Percentiles rank a stretch among this genome's conserved stretches.
Conservation (phyloP, 1,139 yeast species). For the Candida tunisiensis region DNA sequence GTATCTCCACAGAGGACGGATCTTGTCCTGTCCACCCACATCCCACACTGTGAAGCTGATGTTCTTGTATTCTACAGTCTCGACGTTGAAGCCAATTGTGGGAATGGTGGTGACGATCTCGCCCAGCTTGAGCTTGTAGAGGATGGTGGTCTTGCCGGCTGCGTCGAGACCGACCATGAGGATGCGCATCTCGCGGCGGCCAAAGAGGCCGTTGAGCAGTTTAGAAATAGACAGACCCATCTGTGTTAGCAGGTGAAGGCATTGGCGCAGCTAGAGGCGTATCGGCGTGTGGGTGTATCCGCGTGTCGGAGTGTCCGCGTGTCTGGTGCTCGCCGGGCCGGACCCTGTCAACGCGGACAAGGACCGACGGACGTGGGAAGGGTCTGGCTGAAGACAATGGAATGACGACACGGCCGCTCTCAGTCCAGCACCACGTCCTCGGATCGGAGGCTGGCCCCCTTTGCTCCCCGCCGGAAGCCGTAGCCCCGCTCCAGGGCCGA, state of each 20-base stretch:
- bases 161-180: slow-evolving; percentile 91
- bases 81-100: slow-evolving; percentile 88
- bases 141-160: slow-evolving; percentile 84
- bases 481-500: too few relatives aligned
- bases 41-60: slow-evolving; percentile 93
- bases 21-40: slow-evolving; percentile 96
- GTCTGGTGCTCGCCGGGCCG: too few relatives aligned
- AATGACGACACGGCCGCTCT: too few relatives aligned
- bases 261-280: neutral
- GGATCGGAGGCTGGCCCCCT: too few relatives aligned
- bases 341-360: neutral
- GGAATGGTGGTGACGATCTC: slow-evolving; percentile 90
- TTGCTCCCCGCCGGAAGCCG: too few relatives aligned
- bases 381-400: too few relatives aligned
- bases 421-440: too few relatives aligned
- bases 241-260: slow-evolving; percentile 6
- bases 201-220: slow-evolving; percentile 64
- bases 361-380: too few relatives aligned
- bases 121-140: slow-evolving; percentile 79
- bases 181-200: slow-evolving; percentile 57
- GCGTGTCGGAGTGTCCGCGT: too few relatives aligned
- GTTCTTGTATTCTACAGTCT: slow-evolving; percentile 88
- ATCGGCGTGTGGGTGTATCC: too few relatives aligned
- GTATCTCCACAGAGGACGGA: slow-evolving; percentile 92
- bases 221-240: slow-evolving; percentile 88